Base-by-base conservation (phyloP, 306 rosid species). In the Vicia faba region DNA sequence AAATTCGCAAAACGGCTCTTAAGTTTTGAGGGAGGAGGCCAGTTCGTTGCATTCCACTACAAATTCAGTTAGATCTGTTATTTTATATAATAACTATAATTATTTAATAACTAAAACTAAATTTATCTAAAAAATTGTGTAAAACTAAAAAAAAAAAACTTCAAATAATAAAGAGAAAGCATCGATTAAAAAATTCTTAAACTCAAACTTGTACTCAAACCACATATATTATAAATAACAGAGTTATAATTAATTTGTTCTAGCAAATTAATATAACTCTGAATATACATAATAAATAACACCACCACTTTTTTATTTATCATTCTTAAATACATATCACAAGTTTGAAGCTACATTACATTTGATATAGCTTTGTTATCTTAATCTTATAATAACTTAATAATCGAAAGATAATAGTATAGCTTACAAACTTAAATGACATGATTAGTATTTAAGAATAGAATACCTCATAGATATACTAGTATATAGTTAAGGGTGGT, bases 291-390 rank as follows among this genome's bases (percentile, higher is more conserved):
- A 19, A 18, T 46, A 20, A 20, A 13, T 18, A 46, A n/a, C 11
- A 40, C 69, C 40, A 44, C 6, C n/a, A 44, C 16, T 26, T 64
- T 49, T 14, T 64, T 64, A 64, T 64, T 64, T 16, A 26, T 64
- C 16, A 23, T 28, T 44, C 57, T 28, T 15, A 45, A 25, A n/a
- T 63, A 63, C 16, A 41, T 1, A 51, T 51, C 23, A 41, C 50
- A 25, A 13, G 11, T 4, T 43, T 12, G 13, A 20, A 43, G 54
- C 31, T 5, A 25, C 40, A 45, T 15, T 26, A 64, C 56, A 64
- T 64, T 8, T 2, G 8, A 61, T 38, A 6, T 40, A 55, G 18
- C 61, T 55, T 55, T 55, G 4, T 25, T 11, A 25, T 54, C 36
- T n/a, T n/a, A n/a, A n/a, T 25, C 35, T 20, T 11, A 50, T 20